A percentile compares a stretch with the other conserved stretches of the same genome.
These are phyloP conservation scores for Apiospora sp. DNA, from an alignment of 2,329 filamentous ascomycete genomes.

Conservation along the genomic window DNA sequence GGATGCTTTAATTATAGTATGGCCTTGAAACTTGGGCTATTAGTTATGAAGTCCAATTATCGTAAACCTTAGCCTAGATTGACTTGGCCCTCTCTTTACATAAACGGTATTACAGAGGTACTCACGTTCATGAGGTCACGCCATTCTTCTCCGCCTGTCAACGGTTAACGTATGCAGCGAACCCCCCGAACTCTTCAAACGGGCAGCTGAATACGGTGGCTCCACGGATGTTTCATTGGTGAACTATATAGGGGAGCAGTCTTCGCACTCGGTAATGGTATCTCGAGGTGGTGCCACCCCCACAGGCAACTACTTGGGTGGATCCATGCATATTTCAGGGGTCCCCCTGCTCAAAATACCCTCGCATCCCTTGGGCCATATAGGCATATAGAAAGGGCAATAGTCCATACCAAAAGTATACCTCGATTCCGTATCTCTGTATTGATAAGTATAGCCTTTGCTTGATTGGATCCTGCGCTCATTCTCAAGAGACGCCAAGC, in stretches of 20 bases:
- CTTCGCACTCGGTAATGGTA: neutral
- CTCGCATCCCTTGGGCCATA: too few species aligned
- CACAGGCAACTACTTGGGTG: neutral
- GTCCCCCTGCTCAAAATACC: too few species aligned
- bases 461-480: neutral
- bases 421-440: too few species aligned
- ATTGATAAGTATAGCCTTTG: too few species aligned
- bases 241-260: neutral
- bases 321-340: too few species aligned
- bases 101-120: too few species aligned
- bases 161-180: too few species aligned
- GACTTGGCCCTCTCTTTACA: too few species aligned
- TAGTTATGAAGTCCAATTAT: neutral
- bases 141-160: neutral
- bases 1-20: neutral
- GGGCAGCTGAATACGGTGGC: neutral
- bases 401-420: too few species aligned
- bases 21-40: neutral
- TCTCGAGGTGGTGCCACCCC: neutral
- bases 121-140: neutral
- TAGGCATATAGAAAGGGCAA: too few species aligned
- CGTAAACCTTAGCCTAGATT: neutral
- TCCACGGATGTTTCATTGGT: neutral
- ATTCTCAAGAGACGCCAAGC: neutral
- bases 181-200: neutral